Evolutionary conservation across 495 filamentous ascomycete genomes (phyloP).

Genomic region (Penicillium angulare): DNA sequence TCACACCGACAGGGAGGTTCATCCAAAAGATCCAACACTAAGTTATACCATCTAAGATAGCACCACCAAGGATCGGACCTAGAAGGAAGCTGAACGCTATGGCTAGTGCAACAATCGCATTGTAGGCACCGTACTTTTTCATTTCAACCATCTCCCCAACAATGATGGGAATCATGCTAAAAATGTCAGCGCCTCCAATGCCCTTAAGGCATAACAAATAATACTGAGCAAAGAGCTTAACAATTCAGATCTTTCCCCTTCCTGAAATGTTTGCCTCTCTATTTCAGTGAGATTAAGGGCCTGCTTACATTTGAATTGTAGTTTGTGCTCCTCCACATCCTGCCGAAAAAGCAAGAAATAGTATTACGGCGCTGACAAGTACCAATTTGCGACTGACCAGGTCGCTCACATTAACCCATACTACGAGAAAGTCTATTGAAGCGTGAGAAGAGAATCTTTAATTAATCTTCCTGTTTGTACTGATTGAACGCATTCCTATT

Average conservation of each 20-base stretch:
- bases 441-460: neutral
- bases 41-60: conserved; percentile 30
- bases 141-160: conserved; percentile 46
- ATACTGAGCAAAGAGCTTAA: conserved; percentile 18
- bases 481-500: too few species aligned
- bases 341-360: conserved; percentile 56
- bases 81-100: conserved; percentile 16
- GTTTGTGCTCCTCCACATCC: conserved; percentile 49
- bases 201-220: conserved; percentile 41
- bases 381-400: conserved; percentile 49
- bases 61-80: conserved; percentile 43
- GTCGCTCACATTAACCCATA: conserved; percentile 53
- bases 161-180: conserved; percentile 55
- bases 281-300: neutral
- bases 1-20: conserved; percentile 43
- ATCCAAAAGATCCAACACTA: conserved; percentile 41
- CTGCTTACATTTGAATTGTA: conserved; percentile 44
- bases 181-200: conserved; percentile 42
- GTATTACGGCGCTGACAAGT: conserved; percentile 42
- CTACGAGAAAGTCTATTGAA: conserved; percentile 23
- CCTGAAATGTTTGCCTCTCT: neutral
- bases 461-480: too few species aligned
- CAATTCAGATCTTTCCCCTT: neutral
- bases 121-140: conserved; percentile 38
- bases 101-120: conserved; percentile 31